Percentiles rank a stretch among this genome's conserved stretches.
Conservation (phyloP, 2,329 filamentous ascomycete genomes). For the Rhynchosporium agropyri region DNA sequence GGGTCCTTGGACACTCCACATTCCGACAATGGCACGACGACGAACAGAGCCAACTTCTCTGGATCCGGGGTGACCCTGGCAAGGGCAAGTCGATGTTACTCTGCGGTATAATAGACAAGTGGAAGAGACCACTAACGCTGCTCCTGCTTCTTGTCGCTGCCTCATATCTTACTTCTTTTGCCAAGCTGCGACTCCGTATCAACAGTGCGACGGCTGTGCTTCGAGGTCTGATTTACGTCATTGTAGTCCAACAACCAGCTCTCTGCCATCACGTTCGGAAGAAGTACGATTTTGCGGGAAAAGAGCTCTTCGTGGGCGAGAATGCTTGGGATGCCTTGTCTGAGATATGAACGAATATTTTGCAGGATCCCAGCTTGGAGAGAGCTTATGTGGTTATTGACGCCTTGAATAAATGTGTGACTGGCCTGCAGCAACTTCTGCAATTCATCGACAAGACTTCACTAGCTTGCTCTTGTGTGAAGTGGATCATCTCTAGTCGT, state of each 20-base stretch:
- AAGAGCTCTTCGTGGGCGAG: constrained; percentile 18
- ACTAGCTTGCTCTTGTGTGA: constrained; percentile 18
- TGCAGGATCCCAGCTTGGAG: constrained; percentile 20
- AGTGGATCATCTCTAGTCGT: constrained; percentile 32
- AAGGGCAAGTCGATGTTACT: constrained; percentile 26
- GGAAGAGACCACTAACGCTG: not conserved
- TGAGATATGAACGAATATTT: constrained; percentile 22
- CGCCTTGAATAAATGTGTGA: constrained; percentile 33
- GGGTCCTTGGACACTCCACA: constrained; percentile 19
- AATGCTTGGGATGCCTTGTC: constrained; percentile 23
- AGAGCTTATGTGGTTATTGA: constrained; percentile 32
- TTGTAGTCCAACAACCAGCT: constrained; percentile 43
- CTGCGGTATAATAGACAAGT: constrained; percentile 19
- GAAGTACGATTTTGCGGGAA: constrained; percentile 20
- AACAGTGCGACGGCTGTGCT: constrained; percentile 48
- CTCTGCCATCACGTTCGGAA: constrained; percentile 36
- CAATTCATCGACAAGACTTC: constrained; percentile 20
- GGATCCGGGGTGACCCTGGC: constrained; percentile 21
- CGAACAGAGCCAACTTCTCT: constrained; percentile 17
- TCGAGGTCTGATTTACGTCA: constrained; percentile 48
- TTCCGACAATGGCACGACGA: constrained; percentile 23
- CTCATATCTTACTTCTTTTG: constrained; percentile 48
- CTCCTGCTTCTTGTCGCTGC: constrained; percentile 3
- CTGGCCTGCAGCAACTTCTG: constrained; percentile 19
- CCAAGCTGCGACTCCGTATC: constrained; percentile 45